Base-by-base conservation (phyloP, 352 stramenopile genomes). In the Phytophthora sp. region DNA sequence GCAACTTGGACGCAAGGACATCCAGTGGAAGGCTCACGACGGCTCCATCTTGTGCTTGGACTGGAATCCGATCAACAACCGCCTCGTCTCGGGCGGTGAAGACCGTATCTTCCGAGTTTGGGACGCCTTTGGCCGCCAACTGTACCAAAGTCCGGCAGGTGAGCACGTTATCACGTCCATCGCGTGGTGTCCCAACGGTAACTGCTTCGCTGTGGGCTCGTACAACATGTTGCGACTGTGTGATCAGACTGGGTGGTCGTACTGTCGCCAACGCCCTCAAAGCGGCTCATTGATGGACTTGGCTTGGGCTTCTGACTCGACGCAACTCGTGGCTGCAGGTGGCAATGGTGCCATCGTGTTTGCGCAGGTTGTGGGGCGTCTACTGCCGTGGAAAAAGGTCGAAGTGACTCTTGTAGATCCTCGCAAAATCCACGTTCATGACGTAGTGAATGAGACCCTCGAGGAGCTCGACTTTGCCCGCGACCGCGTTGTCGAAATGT, bases 161-260 rank as follows among this genome's bases (percentile, higher is more conserved):
- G 89, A 96, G 49, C 87, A 98, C 66, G 93, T 98, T 4, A 71
- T 98, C 57, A 98, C 95, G 5, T 93, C 87, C 21, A 80, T 98
- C 2, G 77, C 87, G 23, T 98, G 94, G 95, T 92, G 80, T 52
- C 93, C 95, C 0, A 97, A 96, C 46, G 94, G 94, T 18, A 86
- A 84, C 31, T 87, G 72, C 16, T 98, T 98, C 65, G 91, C 89
- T 8, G 94, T 97, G 3, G 95, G 94, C 7, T 93, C 89, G 8
- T 98, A 92, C 76, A 96, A 98, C 64, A 84, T 96, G 63, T 74
- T 98, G n/a, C 73, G 89, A 3, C 74, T 98, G 29, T 98, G 94
- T 63, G 94, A 98, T 59, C 88, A 96, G 63, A 97, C 88, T 0
- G 95, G 95, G 1, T 98, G 91, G 93, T 97, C 86, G 7, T 93